Conservation (phyloP, 2,329 filamentous ascomycete genomes). For the Diaporthe citriasiana region DNA sequence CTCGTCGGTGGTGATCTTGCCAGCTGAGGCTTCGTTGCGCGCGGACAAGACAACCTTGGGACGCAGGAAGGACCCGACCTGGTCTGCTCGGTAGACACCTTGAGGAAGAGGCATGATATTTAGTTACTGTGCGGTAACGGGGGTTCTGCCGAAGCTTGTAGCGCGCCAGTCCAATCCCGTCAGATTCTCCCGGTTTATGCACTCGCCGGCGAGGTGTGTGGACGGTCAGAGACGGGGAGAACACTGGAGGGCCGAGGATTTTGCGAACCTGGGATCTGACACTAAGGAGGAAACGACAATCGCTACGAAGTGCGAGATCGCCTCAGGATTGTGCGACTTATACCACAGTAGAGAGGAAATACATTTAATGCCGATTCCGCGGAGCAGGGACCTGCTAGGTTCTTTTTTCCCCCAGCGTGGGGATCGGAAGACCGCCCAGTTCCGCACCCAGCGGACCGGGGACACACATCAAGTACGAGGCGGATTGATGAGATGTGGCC, state of each 20-base stretch:
- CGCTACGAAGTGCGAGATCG: not conserved
- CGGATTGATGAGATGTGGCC: not conserved
- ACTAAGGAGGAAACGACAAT: not conserved
- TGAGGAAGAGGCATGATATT: conserved; percentile 55
- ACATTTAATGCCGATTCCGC: conserved; percentile 9
- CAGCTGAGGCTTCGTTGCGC: conserved; percentile 61
- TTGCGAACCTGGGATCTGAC: not conserved
- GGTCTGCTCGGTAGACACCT: conserved; percentile 65
- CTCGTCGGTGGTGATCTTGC: conserved; percentile 57
- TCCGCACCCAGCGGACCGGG: conserved; percentile 12
- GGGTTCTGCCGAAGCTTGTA: not conserved
- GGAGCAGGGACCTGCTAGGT: conserved; percentile 26
- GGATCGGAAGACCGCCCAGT: conserved; percentile 3
- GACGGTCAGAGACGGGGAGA: not conserved
- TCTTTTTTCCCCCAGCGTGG: conserved; percentile 11
- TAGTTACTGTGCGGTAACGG: not conserved
- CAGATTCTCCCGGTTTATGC: not conserved
- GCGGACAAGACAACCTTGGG: conserved; percentile 63
- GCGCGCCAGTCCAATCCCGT: not conserved
- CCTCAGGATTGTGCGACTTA: conserved; percentile 1
- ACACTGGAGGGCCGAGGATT: not conserved
- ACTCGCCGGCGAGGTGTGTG: not conserved
- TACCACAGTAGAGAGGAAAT: conserved; percentile 9
- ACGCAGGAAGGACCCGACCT: conserved; percentile 69
- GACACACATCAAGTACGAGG: not conserved